These are phyloP conservation scores for Massariosphaeria phaeospora DNA, from an alignment of 495 filamentous ascomycete species.

Conservation along the genomic window DNA sequence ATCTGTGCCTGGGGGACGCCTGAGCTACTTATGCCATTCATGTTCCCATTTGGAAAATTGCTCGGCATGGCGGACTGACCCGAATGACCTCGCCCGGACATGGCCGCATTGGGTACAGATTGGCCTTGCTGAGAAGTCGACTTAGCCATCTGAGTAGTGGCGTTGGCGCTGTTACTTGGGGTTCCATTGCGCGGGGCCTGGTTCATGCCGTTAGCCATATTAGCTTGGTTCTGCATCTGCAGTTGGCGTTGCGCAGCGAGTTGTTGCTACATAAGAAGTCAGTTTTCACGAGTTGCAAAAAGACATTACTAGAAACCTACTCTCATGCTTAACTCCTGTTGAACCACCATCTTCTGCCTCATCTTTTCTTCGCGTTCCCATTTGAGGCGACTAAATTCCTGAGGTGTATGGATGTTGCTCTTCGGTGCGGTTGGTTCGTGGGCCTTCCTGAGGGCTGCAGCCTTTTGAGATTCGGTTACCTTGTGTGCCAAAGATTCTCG, in stretches of 20 bases:
- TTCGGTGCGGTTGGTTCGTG: constrained; percentile 37
- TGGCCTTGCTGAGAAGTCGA: constrained; percentile 18
- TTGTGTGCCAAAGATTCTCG: constrained; percentile 79
- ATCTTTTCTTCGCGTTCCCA: constrained; percentile 76
- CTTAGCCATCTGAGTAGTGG: constrained; percentile 15
- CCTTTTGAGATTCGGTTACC: constrained; percentile 62
- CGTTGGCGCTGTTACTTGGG: constrained; percentile 14
- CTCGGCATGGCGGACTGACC: constrained; percentile 21
- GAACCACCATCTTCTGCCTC: constrained; percentile 61
- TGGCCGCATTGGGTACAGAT: constrained; percentile 6
- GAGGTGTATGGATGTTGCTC: constrained; percentile 59
- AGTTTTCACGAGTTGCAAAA: background rate
- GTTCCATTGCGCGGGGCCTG: constrained; percentile 25
- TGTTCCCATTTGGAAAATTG: constrained; percentile 45
- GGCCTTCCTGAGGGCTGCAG: constrained; percentile 41
- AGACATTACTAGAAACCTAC: constrained; percentile 42
- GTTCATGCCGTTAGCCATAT: constrained; percentile 28
- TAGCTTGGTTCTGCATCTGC: constrained; percentile 17
- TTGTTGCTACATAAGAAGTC: constrained; percentile 5
- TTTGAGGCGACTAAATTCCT: constrained; percentile 83
- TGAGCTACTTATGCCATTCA: constrained; percentile 55
- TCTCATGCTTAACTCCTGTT: constrained; percentile 56
- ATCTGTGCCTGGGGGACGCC: constrained; percentile 69
- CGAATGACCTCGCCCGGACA: constrained; percentile 14
- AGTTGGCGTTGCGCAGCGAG: constrained; percentile 27